Evolutionary conservation across 257 asterid species (phyloP).

Genomic region (Cruciata laevipes): DNA sequence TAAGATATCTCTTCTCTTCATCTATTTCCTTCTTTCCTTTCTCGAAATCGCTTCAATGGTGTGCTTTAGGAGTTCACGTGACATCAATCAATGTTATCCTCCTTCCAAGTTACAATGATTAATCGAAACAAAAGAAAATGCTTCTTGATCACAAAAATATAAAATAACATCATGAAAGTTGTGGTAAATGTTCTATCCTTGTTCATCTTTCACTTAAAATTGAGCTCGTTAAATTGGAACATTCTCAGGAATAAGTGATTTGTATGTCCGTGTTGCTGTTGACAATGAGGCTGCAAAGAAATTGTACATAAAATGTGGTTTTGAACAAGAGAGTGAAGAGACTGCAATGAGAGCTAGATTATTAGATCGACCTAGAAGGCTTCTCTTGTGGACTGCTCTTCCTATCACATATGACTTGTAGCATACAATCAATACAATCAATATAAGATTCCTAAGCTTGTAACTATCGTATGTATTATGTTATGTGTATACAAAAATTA

Average conservation of each 20-base stretch:
- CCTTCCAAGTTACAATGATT: not conserved
- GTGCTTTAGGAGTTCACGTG: not conserved
- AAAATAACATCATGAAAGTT: not conserved
- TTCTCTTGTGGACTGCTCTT: constrained; percentile 73
- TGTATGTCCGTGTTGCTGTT: constrained; percentile 88
- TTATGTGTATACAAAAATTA: no score
- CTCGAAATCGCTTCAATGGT: not conserved
- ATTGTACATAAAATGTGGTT: constrained; percentile 76
- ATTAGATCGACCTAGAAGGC: constrained; percentile 78
- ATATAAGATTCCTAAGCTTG: not conserved
- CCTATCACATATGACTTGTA: constrained; percentile 47
- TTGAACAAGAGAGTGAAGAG: constrained; percentile 72
- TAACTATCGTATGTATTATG: not conserved
- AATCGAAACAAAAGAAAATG: not conserved
- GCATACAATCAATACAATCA: constrained; percentile 1
- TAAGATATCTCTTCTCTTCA: constrained; percentile 23
- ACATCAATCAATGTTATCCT: not conserved
- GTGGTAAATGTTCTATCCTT: not conserved
- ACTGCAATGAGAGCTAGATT: constrained; percentile 97
- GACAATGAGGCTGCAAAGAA: constrained; percentile 79
- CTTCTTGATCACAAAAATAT: not conserved
- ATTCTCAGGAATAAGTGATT: constrained; percentile 76
- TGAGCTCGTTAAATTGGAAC: not conserved
- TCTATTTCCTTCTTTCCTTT: not conserved
- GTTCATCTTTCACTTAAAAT: not conserved